Conservation (phyloP, 345 rosid species). For the Hirschfeldia incana region DNA sequence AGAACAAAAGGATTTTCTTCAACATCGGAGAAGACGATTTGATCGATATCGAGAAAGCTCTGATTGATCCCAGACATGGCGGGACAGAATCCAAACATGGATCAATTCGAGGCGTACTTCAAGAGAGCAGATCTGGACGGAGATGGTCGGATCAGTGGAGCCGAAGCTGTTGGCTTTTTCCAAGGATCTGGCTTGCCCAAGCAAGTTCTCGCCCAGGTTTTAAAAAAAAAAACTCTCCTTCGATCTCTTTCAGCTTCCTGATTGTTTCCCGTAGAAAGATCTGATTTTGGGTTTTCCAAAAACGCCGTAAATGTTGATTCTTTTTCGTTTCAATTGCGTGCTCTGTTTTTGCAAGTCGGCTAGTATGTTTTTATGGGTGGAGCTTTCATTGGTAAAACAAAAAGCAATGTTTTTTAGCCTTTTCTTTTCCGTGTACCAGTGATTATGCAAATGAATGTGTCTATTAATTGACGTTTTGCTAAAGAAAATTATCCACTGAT, state of each 20-base stretch:
- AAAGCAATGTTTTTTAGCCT: too few relatives aligned
- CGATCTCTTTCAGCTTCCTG: constrained; percentile 24
- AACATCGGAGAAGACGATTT: constrained; percentile 17
- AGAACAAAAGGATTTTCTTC: neutral
- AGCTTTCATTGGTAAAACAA: neutral
- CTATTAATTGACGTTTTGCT: neutral
- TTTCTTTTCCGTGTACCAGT: too few relatives aligned
- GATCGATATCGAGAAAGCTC: constrained; percentile 22
- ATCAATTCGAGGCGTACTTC: constrained; percentile 82
- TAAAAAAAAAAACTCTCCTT: neutral
- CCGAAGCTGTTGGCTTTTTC: constrained; percentile 87
- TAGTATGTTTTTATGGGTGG: neutral
- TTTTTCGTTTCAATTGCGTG: constrained; percentile 4
- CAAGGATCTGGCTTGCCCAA: constrained; percentile 88
- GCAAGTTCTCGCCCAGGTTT: constrained; percentile 89
- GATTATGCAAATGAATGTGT: too few relatives aligned
- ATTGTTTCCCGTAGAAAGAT: constrained; percentile 28
- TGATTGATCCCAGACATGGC: constrained; percentile 44
- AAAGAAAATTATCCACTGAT: constrained; percentile 9
- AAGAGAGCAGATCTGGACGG: constrained; percentile 95
- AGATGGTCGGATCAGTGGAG: constrained; percentile 90
- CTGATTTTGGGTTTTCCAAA: constrained; percentile 22
- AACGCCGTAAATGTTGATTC: neutral
- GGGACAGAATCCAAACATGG: constrained; percentile 55
- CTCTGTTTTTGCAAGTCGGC: neutral